Percentiles rank a stretch among this genome's conserved stretches.
These are phyloP conservation scores for Blepharisma stoltei DNA, from an alignment of 73 alveolate species.

Conservation along the genomic window DNA sequence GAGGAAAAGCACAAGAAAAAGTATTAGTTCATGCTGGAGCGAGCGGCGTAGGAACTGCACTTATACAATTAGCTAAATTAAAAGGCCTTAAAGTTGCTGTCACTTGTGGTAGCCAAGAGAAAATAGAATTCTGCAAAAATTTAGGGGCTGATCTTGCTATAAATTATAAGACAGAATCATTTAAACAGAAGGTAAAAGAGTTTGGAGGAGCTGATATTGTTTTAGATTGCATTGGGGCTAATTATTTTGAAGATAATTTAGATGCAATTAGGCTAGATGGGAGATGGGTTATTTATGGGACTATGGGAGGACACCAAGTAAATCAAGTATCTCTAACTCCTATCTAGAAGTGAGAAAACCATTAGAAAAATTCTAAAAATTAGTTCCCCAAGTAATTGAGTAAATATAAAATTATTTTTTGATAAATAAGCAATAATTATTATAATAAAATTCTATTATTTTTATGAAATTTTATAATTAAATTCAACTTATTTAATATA, in stretches of 20 bases:
- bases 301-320: conserved; percentile 53
- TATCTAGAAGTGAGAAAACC: too few species aligned
- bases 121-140: conserved; percentile 42
- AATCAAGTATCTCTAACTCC: conserved; percentile 33
- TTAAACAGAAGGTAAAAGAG: conserved; percentile 38
- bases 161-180: conserved; percentile 49
- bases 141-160: conserved; percentile 55
- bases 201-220: conserved; percentile 59
- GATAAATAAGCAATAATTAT: too few species aligned
- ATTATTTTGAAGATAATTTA: conserved; percentile 43
- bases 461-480: too few species aligned
- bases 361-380: too few species aligned
- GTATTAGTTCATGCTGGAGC: conserved; percentile 75
- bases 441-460: too few species aligned
- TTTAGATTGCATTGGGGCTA: conserved; percentile 58
- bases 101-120: conserved; percentile 46
- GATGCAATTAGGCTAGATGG: conserved; percentile 45
- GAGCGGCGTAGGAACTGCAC: conserved; percentile 66
- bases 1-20: conserved; percentile 36
- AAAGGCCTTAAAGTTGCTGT: conserved; percentile 46
- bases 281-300: conserved; percentile 67
- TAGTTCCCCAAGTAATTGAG: too few species aligned
- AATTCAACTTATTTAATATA: too few species aligned
- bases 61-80: conserved; percentile 56
- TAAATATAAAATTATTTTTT: too few species aligned